Conservation (phyloP, 2,329 filamentous ascomycete genomes). For the Ophiosphaerella narmari region DNA sequence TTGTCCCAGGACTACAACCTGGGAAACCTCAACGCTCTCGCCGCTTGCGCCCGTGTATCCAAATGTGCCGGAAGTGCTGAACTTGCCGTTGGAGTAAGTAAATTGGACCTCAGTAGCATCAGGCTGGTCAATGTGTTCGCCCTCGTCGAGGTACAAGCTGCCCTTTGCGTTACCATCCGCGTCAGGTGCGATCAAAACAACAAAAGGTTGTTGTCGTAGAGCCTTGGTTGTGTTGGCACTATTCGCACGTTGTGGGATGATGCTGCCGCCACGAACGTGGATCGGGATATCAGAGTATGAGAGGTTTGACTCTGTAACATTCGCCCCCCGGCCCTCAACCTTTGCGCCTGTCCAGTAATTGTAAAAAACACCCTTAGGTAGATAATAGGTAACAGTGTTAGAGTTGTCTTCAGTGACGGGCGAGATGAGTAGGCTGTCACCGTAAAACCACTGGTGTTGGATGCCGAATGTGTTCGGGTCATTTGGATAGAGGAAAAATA, state of each 20-base stretch:
- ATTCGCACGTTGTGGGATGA: slow-evolving; percentile 63
- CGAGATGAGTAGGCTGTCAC: slow-evolving; percentile 60
- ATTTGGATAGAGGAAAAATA: slow-evolving; percentile 72
- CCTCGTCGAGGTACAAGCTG: slow-evolving; percentile 77
- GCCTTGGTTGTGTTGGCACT: slow-evolving; percentile 66
- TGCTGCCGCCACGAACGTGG: slow-evolving; percentile 67
- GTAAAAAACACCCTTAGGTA: slow-evolving; percentile 64
- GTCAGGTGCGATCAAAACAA: slow-evolving; percentile 70
- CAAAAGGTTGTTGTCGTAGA: slow-evolving; percentile 68
- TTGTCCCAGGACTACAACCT: slow-evolving; percentile 38
- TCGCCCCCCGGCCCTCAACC: slow-evolving; percentile 53
- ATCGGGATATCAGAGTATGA: slow-evolving; percentile 64
- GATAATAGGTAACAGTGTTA: slow-evolving; percentile 60
- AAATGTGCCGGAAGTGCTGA: slow-evolving; percentile 60
- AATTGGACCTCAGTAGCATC: slow-evolving; percentile 64
- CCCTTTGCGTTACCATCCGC: slow-evolving; percentile 67
- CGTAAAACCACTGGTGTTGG: slow-evolving; percentile 64
- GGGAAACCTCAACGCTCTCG: slow-evolving; percentile 32
- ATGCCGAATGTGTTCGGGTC: slow-evolving; percentile 59
- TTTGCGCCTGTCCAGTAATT: slow-evolving; percentile 60
- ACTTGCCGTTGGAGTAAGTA: slow-evolving; percentile 58
- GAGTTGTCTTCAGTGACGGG: slow-evolving; percentile 59
- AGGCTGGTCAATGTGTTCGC: slow-evolving; percentile 66
- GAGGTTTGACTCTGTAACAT: slow-evolving; percentile 52
- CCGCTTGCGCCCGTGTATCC: slow-evolving; percentile 47